A percentile compares a stretch with the other conserved stretches of the same genome.
These are phyloP conservation scores for Acacia crassicarpa DNA, from an alignment of 306 rosid species.

Conservation along the genomic window DNA sequence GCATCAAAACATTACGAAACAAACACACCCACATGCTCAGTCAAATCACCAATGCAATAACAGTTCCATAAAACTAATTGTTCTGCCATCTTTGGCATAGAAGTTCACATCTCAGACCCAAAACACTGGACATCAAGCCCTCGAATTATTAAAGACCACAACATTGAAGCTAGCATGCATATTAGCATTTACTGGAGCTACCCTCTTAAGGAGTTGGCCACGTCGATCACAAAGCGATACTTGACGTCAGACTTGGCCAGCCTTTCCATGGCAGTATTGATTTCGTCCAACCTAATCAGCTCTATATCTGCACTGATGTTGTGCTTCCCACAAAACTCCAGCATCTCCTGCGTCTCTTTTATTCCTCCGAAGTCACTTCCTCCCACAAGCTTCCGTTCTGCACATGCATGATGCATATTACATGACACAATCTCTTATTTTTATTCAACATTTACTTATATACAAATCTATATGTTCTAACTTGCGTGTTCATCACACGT, in stretches of 20 bases:
- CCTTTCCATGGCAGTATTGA: constrained; percentile 82
- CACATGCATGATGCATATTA: no score
- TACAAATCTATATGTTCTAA: background rate
- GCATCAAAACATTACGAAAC: background rate
- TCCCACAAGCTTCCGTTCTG: constrained; percentile 83
- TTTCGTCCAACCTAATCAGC: constrained; percentile 59
- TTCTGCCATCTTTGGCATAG: background rate
- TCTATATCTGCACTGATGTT: constrained; percentile 74
- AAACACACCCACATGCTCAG: background rate
- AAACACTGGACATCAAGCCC: background rate
- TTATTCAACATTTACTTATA: background rate
- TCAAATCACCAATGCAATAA: background rate
- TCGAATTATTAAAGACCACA: background rate
- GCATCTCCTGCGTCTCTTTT: constrained; percentile 97
- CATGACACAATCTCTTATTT: constrained; percentile 2
- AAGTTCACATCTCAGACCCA: background rate
- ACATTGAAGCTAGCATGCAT: background rate
- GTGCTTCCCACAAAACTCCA: constrained; percentile 79
- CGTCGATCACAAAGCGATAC: constrained; percentile 85
- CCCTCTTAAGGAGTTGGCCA: constrained; percentile 57
- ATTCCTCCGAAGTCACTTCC: constrained; percentile 90
- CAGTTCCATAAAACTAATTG: background rate
- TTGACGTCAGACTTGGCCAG: constrained; percentile 80
- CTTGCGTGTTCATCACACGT: background rate
- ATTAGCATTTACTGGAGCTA: constrained; percentile 9